phyloP scores from a whole-genome alignment of 1,139 yeast genomes.

The Debaryomyces coudertii region DNA sequence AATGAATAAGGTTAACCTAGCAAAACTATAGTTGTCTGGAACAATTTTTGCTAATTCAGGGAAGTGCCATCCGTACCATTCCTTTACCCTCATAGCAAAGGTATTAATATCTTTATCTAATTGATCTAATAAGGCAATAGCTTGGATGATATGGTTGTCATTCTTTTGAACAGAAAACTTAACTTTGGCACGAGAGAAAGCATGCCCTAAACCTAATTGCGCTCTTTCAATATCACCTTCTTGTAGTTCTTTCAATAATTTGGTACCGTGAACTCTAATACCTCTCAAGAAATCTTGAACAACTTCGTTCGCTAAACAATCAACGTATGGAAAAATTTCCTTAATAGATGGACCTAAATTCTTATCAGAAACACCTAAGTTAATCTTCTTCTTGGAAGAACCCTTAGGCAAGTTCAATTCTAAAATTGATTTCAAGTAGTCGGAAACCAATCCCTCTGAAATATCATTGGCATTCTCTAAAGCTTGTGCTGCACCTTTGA shows the following conservation, averaged over 20 bases:
- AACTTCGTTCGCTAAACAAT: constrained; percentile 86
- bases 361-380: constrained; percentile 90
- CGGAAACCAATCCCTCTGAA: constrained; percentile 95
- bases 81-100: constrained; percentile 96
- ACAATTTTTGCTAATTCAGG: constrained; percentile 98
- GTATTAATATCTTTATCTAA: constrained; percentile 97
- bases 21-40: constrained; percentile 87
- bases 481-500: constrained; percentile 99
- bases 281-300: constrained; percentile 97
- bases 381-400: constrained; percentile 64
- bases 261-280: constrained; percentile 85
- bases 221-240: constrained; percentile 97
- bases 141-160: constrained; percentile 98
- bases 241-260: constrained; percentile 87
- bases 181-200: constrained; percentile 97
- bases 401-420: constrained; percentile 92
- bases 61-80: constrained; percentile 99
- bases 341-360: constrained; percentile 96
- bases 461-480: constrained; percentile 97
- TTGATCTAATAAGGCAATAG: constrained; percentile 95
- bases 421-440: constrained; percentile 83
- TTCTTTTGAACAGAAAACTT: constrained; percentile 98
- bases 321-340: constrained; percentile 84
- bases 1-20: constrained; percentile 79
- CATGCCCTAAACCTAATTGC: constrained; percentile 98